phyloP scores from a whole-genome alignment of 352 stramenopile species.

The Lagenidium giganteum region DNA sequence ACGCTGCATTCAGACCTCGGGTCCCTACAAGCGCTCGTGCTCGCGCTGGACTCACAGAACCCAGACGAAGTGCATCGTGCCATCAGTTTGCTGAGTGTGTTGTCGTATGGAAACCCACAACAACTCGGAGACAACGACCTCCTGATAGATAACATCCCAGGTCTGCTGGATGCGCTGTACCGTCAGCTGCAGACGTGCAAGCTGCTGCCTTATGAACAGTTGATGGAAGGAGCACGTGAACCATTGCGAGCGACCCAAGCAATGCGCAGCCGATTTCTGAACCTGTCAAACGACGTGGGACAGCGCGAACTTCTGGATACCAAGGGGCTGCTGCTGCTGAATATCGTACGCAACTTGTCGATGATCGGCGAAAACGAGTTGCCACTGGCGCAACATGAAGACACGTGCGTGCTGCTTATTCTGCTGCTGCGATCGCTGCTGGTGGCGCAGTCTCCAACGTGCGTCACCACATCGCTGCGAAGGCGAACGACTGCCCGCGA shows the following conservation, averaged over 20 bases:
- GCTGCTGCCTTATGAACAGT: constrained; percentile 30
- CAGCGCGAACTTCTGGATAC: constrained; percentile 56
- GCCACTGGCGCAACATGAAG: constrained; percentile 55
- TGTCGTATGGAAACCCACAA: constrained; percentile 47
- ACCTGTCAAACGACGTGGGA: constrained; percentile 30
- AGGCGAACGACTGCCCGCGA: no score
- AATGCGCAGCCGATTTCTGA: constrained; percentile 33
- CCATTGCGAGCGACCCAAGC: neutral
- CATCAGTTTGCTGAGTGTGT: constrained; percentile 65
- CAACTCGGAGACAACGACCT: constrained; percentile 48
- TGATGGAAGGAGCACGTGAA: constrained; percentile 8
- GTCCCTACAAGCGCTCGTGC: constrained; percentile 60
- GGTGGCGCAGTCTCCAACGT: no score
- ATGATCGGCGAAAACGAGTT: constrained; percentile 72
- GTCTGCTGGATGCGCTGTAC: constrained; percentile 70
- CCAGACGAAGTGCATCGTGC: constrained; percentile 46
- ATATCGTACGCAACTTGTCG: constrained; percentile 75
- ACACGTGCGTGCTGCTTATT: constrained; percentile 59
- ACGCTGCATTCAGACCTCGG: constrained; percentile 42
- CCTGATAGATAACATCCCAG: constrained; percentile 59
- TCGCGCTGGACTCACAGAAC: constrained; percentile 64
- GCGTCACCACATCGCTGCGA: no score
- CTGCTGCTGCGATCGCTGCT: constrained; percentile 37
- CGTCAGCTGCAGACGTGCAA: constrained; percentile 54
- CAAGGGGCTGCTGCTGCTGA: constrained; percentile 49